Base-by-base conservation (phyloP, 192 early-diverging fungal genomes). In the Entomortierella chlamydospora region DNA sequence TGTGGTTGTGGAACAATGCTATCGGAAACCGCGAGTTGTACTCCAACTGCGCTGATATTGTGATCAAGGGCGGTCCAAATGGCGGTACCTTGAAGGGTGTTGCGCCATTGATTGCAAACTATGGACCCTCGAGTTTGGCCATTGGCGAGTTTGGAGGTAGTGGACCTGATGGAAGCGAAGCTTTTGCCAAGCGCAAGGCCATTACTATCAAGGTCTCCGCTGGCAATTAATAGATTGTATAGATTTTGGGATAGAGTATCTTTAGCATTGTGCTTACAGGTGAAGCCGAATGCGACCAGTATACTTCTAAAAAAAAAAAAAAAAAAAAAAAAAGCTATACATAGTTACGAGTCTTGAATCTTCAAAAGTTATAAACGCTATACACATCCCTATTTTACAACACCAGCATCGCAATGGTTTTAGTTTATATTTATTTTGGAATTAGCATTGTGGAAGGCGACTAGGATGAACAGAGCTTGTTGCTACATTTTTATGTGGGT, bases 21-120 rank as follows among this genome's bases (percentile, higher is more conserved):
- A 65, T 88, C 11, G 92, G 92, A 0, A 88, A 88, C 73, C 89
- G 92, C 47, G 92, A 93, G 82, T 86, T 89, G 52, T 93, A 93
- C 83, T 89, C 87, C 83, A 91, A 91, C 81, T 92, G 91, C 64
- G 91, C 88, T 31, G 90, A 92, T 82, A 82, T 93, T n/a, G 81
- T 73, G 30, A 86, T 92, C 69, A 56, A 64, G 7, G 82, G 83
- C 20, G 84, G 86, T 12, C 57, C 74, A 4, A 64, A 73, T 7
- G 86, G 73, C 13, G 79, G 73, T 0, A 57, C 67, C 2, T 65
- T 83, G 45, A 71, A 68, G 0, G 89, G 87, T 4, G 66, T 81
- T 25, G 49, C 59, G 20, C 79, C 82, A 33, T 64, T 83, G 18
- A 52, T 82, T 50, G 70, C 81, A 54, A 87, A 87, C 61, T 80